These are phyloP conservation scores for Inga laurina DNA, from an alignment of 306 rosid genomes.

Conservation along the genomic window DNA sequence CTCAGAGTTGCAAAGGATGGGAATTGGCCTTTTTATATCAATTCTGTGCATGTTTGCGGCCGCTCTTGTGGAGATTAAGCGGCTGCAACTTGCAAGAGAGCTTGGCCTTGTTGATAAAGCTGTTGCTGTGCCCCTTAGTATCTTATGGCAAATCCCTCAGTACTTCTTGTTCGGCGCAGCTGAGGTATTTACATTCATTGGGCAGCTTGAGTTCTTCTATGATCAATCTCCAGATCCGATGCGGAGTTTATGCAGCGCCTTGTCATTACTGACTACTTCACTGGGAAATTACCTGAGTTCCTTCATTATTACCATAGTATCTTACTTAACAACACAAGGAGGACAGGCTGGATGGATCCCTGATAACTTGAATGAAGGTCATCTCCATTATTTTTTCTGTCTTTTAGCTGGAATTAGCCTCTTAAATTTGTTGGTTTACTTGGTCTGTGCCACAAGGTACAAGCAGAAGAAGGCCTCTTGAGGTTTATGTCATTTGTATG, in stretches of 20 bases:
- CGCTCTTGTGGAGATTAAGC: constrained; percentile 70
- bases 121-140: constrained; percentile 68
- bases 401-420: constrained; percentile 83
- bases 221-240: constrained; percentile 96
- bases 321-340: constrained; percentile 67
- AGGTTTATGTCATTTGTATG: neutral
- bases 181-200: constrained; percentile 77
- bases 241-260: constrained; percentile 93
- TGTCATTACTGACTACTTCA: constrained; percentile 75
- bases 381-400: constrained; percentile 86
- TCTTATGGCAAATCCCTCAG: constrained; percentile 87
- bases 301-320: constrained; percentile 75
- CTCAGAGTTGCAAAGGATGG: constrained; percentile 94
- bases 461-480: constrained; percentile 71
- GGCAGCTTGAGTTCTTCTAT: constrained; percentile 94
- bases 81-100: constrained; percentile 72
- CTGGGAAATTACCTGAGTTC: constrained; percentile 89
- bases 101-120: constrained; percentile 57
- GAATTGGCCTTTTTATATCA: constrained; percentile 83
- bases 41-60: constrained; percentile 91
- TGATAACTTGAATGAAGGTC: constrained; percentile 80
- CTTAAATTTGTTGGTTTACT: constrained; percentile 65
- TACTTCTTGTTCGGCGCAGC: constrained; percentile 90
- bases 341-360: constrained; percentile 86
- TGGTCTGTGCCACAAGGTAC: constrained; percentile 64